Conservation (phyloP, 192 early-diverging fungal species). For the Geranomyces variabilis region DNA sequence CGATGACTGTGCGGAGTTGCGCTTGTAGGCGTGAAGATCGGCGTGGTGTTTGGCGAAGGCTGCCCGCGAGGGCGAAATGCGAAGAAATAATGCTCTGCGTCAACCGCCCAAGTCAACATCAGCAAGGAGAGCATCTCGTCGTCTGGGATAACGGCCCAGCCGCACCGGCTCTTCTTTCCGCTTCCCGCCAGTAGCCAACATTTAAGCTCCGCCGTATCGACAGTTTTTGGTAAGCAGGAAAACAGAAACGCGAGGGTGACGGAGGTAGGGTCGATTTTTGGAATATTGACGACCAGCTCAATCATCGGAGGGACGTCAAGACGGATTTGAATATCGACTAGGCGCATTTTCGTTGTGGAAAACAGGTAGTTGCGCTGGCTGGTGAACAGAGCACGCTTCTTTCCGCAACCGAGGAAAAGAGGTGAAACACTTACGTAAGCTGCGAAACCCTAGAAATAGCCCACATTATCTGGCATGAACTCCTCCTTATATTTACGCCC, state of each 20-base stretch:
- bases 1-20: conserved; percentile 1
- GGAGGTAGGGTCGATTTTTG: conserved; percentile 1
- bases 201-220: conserved; percentile 6
- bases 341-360: conserved; percentile 1
- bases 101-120: conserved; percentile 14
- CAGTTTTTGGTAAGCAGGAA: conserved; percentile 9
- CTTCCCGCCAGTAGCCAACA: conserved; percentile 7
- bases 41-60: conserved; percentile 10
- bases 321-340: conserved; percentile 8
- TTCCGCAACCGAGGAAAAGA: no score
- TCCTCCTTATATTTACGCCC: no score
- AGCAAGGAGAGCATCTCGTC: conserved; percentile 5
- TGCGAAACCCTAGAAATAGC: no score
- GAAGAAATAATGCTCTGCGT: conserved; percentile 9
- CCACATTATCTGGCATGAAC: no score
- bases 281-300: conserved; percentile 3
- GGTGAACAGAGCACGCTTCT: no score
- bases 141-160: conserved; percentile 5
- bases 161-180: conserved; percentile 7
- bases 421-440: no score
- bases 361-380: no score
- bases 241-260: neutral
- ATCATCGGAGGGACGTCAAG: conserved; percentile 8
- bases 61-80: conserved; percentile 10
- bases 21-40: conserved; percentile 11